Conservation (phyloP, 768 basidiomycete genomes). For the Lactarius psammicola region DNA sequence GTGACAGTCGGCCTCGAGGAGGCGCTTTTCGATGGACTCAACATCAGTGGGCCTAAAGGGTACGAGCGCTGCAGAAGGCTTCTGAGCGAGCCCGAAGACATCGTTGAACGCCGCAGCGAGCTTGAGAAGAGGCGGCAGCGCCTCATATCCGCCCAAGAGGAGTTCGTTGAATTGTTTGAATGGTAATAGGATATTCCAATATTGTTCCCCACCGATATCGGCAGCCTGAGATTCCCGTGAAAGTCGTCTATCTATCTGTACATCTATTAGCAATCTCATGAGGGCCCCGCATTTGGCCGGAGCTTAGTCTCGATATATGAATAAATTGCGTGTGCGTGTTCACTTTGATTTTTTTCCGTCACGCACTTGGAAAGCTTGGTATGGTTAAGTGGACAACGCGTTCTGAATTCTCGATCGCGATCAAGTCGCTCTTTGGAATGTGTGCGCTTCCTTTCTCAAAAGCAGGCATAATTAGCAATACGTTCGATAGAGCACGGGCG, state of each 20-base stretch:
- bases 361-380: neutral
- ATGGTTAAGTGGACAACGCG: neutral
- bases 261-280: neutral
- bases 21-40: conserved; percentile 46
- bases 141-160: conserved; percentile 43
- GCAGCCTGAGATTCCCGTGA: neutral
- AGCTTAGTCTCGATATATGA: neutral
- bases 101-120: conserved; percentile 46
- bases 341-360: neutral
- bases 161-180: conserved; percentile 35
- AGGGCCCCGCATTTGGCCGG: neutral
- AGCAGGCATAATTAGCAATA: neutral
- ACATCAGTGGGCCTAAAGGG: conserved; percentile 47
- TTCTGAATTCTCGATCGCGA: neutral
- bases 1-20: conserved; percentile 41
- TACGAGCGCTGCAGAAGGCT: conserved; percentile 46
- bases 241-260: neutral
- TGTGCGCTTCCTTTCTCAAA: neutral
- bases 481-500: too few relatives aligned
- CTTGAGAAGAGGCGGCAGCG: conserved; percentile 50
- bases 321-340: neutral
- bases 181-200: neutral
- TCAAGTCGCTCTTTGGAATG: too few relatives aligned
- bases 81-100: conserved; percentile 47
- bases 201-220: neutral